Conservation (phyloP, 2,329 filamentous ascomycete genomes). For the Madurella fahalii region DNA sequence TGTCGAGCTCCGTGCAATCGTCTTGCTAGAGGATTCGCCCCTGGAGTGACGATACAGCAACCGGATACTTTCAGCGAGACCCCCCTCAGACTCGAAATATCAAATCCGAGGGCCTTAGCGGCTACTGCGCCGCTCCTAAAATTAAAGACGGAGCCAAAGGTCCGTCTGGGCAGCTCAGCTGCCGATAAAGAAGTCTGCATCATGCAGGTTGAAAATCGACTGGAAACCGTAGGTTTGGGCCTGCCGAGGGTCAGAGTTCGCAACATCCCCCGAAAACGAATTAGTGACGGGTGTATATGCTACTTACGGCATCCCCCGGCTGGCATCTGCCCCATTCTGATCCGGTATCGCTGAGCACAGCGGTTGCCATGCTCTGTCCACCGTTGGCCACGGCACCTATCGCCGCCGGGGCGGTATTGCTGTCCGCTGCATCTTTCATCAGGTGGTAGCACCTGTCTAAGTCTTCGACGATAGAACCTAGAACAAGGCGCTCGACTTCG, state of each 20-base stretch:
- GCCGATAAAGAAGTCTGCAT: constrained; percentile 21
- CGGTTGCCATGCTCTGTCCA: background rate
- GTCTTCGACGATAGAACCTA: constrained; percentile 27
- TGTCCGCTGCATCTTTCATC: constrained; percentile 33
- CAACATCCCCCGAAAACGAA: background rate
- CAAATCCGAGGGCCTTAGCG: too few species aligned
- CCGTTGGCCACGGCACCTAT: constrained; percentile 1
- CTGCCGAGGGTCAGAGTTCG: constrained; percentile 3
- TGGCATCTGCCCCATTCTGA: constrained; percentile 24
- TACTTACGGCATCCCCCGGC: constrained; percentile 34
- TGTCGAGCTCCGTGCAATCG: too few species aligned
- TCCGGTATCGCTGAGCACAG: constrained; percentile 1
- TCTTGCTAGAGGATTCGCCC: too few species aligned
- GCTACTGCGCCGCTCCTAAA: too few species aligned
- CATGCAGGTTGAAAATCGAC: constrained; percentile 24
- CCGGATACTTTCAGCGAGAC: too few species aligned
- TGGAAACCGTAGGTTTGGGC: constrained; percentile 13
- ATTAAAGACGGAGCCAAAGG: background rate
- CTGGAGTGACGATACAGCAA: too few species aligned
- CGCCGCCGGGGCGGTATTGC: constrained; percentile 7
- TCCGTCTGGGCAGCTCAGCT: constrained; percentile 6
- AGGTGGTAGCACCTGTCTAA: constrained; percentile 31
- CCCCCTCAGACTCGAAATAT: too few species aligned
- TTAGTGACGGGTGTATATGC: background rate
- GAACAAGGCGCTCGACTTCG: constrained; percentile 32